Percentiles rank a stretch among this genome's conserved stretches.
Evolutionary conservation across 108 stramenopile genomes (phyloP).

Genomic region (Nitzschia inconspicua): DNA sequence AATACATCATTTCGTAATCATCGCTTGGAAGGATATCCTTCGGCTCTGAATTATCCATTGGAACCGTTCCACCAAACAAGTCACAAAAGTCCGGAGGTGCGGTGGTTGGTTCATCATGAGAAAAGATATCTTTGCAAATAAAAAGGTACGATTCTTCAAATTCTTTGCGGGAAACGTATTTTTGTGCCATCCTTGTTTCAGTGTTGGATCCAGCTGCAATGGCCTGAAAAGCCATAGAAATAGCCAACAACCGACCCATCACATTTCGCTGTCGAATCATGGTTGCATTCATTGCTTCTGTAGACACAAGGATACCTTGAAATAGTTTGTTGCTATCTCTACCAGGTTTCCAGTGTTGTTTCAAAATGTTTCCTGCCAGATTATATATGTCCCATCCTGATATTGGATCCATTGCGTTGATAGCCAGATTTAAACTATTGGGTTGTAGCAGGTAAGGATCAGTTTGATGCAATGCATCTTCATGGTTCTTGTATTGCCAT

Average conservation of each 20-base stretch:
- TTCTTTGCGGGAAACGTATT: neutral
- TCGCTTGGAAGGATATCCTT: too few species aligned
- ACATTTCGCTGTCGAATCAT: constrained; percentile 37
- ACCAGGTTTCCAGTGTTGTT: neutral
- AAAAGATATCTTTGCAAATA: neutral
- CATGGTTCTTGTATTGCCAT: constrained; percentile 12
- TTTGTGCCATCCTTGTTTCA: neutral
- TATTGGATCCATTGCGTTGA: neutral
- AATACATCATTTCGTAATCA: neutral
- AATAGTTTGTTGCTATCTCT: neutral
- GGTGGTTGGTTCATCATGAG: too few species aligned
- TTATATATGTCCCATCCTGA: constrained; percentile 6
- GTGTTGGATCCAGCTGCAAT: neutral
- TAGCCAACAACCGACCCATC: constrained; percentile 30
- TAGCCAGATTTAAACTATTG: neutral
- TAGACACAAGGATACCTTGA: constrained; percentile 30
- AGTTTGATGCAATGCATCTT: neutral
- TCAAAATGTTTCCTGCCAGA: neutral
- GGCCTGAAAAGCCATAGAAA: constrained; percentile 21
- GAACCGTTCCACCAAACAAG: too few species aligned
- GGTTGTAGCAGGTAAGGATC: constrained; percentile 8
- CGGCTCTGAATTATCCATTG: too few species aligned
- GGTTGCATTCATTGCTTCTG: constrained; percentile 26
- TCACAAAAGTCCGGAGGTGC: too few species aligned
- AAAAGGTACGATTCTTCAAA: constrained; percentile 4